Percentiles rank a stretch among this genome's conserved stretches.
Evolutionary conservation across 1,284 basidiomycete species (phyloP).

Genomic region (Microbotryum intermedium): DNA sequence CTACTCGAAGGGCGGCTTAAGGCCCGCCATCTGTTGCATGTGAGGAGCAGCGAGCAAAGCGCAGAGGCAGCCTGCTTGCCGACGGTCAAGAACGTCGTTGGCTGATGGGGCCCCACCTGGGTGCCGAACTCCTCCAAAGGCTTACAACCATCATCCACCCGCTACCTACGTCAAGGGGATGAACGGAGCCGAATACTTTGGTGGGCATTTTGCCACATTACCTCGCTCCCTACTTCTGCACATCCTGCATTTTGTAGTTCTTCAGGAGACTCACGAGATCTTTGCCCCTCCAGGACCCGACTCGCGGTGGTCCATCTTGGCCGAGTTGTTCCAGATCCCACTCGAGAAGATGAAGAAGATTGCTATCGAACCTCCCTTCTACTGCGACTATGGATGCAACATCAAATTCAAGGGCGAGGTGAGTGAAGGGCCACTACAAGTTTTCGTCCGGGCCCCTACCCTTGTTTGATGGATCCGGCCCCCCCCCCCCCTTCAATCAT

Average conservation of each 20-base stretch:
- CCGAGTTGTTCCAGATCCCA: slow-evolving; percentile 23
- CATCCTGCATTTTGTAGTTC: background rate
- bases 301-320: slow-evolving; percentile 13
- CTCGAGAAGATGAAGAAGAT: slow-evolving; percentile 21
- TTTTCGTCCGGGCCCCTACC: background rate
- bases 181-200: background rate
- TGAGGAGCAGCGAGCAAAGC: background rate
- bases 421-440: no score
- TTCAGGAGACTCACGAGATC: background rate
- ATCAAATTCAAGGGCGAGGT: slow-evolving; percentile 21
- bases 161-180: background rate
- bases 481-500: no score
- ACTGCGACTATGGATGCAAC: slow-evolving; percentile 27
- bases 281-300: background rate
- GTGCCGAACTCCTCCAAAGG: background rate
- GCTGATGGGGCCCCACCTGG: background rate
- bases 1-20: background rate
- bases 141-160: slow-evolving; percentile 1
- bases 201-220: background rate
- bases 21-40: slow-evolving; percentile 2
- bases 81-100: background rate
- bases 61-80: background rate
- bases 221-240: background rate
- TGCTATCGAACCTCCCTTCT: slow-evolving; percentile 32
- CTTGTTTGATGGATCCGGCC: no score